Evolutionary conservation across 768 basidiomycete species (phyloP).

Genomic region (Coprinopsis strossmayeri): DNA sequence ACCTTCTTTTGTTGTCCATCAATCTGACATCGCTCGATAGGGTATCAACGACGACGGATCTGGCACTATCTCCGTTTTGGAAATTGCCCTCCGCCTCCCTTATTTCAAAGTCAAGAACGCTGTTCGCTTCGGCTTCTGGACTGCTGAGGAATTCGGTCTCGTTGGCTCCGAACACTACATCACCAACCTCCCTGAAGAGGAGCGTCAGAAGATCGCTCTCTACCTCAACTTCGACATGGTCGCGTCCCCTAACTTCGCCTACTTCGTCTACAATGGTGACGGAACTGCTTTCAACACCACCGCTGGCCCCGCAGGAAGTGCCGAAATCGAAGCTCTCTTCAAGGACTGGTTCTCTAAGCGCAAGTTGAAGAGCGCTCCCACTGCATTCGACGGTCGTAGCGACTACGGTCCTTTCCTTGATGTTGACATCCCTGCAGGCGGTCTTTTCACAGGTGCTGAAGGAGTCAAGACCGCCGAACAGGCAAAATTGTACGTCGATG

Average conservation of each 20-base stretch:
- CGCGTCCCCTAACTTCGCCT: conserved; percentile 24
- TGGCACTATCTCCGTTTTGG: conserved; percentile 22
- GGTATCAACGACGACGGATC: conserved; percentile 27
- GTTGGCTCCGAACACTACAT: conserved; percentile 26
- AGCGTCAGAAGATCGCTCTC: conserved; percentile 23
- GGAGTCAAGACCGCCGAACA: conserved; percentile 22
- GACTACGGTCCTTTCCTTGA: conserved; percentile 27
- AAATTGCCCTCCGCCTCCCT: conserved; percentile 22
- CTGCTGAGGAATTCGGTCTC: conserved; percentile 26
- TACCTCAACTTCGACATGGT: conserved; percentile 31
- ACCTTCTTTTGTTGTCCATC: background rate
- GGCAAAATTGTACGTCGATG: conserved; percentile 15
- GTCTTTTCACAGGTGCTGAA: conserved; percentile 24
- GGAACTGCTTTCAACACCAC: conserved; percentile 22
- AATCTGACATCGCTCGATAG: conserved; percentile 6
- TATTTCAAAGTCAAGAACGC: conserved; percentile 23
- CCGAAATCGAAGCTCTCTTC: conserved; percentile 24
- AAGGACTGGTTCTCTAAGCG: conserved; percentile 18
- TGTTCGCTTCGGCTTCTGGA: conserved; percentile 27
- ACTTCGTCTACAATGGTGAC: conserved; percentile 25
- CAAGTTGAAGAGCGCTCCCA: conserved; percentile 17
- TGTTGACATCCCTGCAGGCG: conserved; percentile 24
- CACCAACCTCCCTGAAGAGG: conserved; percentile 17
- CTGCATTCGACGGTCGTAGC: conserved; percentile 21
- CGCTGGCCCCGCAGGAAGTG: conserved; percentile 22